Conservation (phyloP, 306 rosid species). For the Medicago lupulina region DNA sequence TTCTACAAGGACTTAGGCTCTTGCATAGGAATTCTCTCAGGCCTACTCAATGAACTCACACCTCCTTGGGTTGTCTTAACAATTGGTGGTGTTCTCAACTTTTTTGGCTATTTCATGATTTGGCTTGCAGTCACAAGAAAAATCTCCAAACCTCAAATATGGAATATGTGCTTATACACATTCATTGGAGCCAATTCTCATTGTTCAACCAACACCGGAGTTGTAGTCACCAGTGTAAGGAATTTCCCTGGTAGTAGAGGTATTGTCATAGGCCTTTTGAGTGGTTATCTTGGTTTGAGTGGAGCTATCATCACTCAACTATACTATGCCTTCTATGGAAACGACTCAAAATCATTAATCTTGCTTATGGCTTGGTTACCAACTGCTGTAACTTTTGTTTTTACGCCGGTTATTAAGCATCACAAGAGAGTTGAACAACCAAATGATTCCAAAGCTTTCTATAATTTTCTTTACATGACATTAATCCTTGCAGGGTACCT, state of each 20-base stretch:
- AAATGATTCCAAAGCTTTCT: conserved; percentile 61
- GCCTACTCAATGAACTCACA: conserved; percentile 48
- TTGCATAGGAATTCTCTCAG: conserved; percentile 49
- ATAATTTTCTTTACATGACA: conserved; percentile 60
- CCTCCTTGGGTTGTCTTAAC: conserved; percentile 50
- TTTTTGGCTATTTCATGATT: conserved; percentile 48
- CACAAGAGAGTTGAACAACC: conserved; percentile 39
- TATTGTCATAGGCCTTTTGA: conserved; percentile 47
- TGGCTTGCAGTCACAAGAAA: conserved; percentile 54
- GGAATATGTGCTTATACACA: conserved; percentile 48
- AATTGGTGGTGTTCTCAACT: conserved; percentile 50
- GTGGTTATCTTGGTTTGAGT: conserved; percentile 49
- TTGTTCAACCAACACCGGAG: conserved; percentile 55
- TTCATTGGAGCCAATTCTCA: conserved; percentile 52
- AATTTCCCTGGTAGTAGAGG: conserved; percentile 55
- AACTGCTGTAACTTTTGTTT: conserved; percentile 51
- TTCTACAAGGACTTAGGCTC: conserved; percentile 53
- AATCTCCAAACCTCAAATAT: conserved; percentile 44
- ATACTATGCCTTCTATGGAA: conserved; percentile 57
- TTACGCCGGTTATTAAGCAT: conserved; percentile 52
- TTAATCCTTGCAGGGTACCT: conserved; percentile 66
- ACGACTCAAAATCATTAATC: conserved; percentile 57
- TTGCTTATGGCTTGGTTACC: conserved; percentile 80
- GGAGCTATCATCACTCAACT: conserved; percentile 52
- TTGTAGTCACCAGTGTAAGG: conserved; percentile 47